These are phyloP conservation scores for Sphenostylis stenocarpa DNA, from an alignment of 306 rosid species.

Conservation along the genomic window DNA sequence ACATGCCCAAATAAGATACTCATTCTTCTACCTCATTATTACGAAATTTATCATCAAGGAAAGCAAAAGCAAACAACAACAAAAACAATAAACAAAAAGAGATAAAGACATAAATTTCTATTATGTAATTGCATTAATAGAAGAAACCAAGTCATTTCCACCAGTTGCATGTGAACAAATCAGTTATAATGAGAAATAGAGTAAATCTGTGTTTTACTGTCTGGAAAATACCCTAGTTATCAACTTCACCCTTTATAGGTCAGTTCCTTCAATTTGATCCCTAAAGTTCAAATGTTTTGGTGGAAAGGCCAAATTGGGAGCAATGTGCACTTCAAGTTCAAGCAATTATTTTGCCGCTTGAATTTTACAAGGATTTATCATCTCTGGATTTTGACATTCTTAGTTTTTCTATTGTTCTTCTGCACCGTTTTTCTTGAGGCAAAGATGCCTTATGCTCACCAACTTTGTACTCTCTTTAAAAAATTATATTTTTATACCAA, in stretches of 20 bases:
- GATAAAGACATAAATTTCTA: neutral
- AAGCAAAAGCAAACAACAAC: slow-evolving; percentile 18
- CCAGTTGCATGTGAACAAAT: neutral
- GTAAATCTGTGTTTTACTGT: neutral
- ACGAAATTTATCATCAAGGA: neutral
- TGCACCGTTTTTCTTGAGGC: neutral
- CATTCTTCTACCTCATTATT: slow-evolving; percentile 14
- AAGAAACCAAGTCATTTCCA: slow-evolving; percentile 21
- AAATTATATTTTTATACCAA: neutral
- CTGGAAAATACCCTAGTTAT: neutral
- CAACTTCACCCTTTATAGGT: neutral
- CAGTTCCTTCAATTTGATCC: neutral
- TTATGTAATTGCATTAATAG: slow-evolving; percentile 3
- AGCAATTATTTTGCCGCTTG: neutral
- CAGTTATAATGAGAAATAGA: slow-evolving; percentile 2
- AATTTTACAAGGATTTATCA: neutral
- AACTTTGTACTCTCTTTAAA: neutral
- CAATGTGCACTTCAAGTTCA: neutral
- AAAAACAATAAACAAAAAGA: neutral
- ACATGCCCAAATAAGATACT: slow-evolving; percentile 28
- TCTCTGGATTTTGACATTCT: neutral
- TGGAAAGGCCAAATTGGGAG: neutral
- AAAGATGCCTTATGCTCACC: neutral
- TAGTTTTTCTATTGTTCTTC: neutral
- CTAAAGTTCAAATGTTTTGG: neutral